Evolutionary conservation across 257 asterid species (phyloP).

Genomic region (Salvia hispanica): DNA sequence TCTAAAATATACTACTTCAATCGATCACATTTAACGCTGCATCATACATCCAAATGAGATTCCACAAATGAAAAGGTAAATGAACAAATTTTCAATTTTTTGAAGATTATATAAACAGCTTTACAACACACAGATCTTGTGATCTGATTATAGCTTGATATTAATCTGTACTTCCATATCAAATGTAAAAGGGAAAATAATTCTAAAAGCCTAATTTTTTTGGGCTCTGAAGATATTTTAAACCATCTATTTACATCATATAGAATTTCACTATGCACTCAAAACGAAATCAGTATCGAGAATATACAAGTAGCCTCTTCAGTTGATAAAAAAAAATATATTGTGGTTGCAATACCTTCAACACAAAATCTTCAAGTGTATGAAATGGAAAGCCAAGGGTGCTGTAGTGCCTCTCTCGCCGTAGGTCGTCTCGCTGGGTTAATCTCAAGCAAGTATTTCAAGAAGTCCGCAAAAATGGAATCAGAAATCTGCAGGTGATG

Average conservation of each 20-base stretch:
- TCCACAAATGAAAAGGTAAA: not conserved
- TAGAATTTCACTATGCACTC: not conserved
- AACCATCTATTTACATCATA: conserved; percentile 36
- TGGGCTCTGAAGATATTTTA: conserved; percentile 19
- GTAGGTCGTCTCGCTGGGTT: conserved; percentile 77
- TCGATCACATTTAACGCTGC: too few relatives aligned
- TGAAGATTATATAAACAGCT: conserved; percentile 10
- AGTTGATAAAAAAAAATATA: not conserved
- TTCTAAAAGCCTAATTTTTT: conserved; percentile 1
- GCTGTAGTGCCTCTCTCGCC: conserved; percentile 75
- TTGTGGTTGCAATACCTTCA: not conserved
- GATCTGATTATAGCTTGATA: conserved; percentile 5
- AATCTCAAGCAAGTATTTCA: conserved; percentile 70
- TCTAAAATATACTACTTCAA: too few relatives aligned
- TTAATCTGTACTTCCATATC: conserved; percentile 11
- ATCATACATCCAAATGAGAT: too few relatives aligned
- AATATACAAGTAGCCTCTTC: conserved; percentile 12
- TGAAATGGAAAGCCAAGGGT: conserved; percentile 76
- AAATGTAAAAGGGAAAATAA: not conserved
- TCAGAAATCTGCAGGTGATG: conserved; percentile 67
- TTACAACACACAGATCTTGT: conserved; percentile 14
- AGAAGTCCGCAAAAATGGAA: conserved; percentile 59
- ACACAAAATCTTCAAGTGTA: conserved; percentile 29
- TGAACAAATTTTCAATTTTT: not conserved
- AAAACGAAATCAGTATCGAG: conserved; percentile 11